These are phyloP conservation scores for Trichophaea hybrida DNA, from an alignment of 2,329 filamentous ascomycete species.

Conservation along the genomic window DNA sequence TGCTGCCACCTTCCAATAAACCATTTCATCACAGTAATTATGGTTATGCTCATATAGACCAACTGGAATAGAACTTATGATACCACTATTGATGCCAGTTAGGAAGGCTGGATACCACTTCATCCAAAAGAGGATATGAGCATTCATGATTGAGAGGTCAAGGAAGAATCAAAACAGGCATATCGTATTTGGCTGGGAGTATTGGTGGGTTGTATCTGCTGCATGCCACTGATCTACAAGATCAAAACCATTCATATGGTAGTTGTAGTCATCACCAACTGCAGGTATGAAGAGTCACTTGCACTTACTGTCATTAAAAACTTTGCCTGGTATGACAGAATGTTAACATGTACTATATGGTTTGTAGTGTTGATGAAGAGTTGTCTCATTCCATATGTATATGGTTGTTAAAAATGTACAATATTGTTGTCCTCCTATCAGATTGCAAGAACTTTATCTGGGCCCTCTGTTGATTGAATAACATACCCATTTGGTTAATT, in stretches of 20 bases:
- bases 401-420: not conserved
- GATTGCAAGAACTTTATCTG: not conserved
- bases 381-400: not conserved
- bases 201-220: not conserved
- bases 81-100: not conserved
- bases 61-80: not conserved
- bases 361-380: not conserved
- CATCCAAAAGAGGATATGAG: not conserved
- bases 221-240: not conserved
- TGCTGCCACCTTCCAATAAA: not conserved
- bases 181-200: not conserved
- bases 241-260: constrained; percentile 3
- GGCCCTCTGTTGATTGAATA: too few species aligned
- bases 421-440: not conserved
- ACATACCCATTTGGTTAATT: not conserved
- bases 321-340: not conserved
- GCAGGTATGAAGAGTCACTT: not conserved
- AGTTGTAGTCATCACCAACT: not conserved
- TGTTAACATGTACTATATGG: not conserved
- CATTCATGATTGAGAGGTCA: not conserved
- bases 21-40: not conserved
- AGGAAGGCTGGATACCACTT: not conserved
- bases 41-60: not conserved
- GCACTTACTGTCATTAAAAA: not conserved
- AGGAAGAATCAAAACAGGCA: constrained; percentile 1